Evolutionary conservation across 345 rosid genomes (phyloP), one percentile per base, ranked within the genome.

Genomic region (Syzygium oleosum): DNA sequence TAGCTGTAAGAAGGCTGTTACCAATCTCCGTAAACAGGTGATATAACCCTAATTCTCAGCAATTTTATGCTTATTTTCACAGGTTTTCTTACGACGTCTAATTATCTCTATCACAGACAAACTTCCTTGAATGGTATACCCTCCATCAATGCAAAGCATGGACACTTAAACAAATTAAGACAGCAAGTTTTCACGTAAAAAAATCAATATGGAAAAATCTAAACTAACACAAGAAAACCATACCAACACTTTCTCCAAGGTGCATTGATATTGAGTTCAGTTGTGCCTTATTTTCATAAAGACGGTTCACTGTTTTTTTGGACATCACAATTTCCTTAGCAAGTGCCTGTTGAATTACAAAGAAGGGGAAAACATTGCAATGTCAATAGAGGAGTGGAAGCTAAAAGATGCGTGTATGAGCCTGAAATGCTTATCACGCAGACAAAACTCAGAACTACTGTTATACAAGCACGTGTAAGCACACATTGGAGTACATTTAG

Each of bases 241-340:
- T 94, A 97, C 99, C 99, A 29, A 97, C 95, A 88, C 99, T 97
- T 90, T 97, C 99, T 21, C 99, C 99, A 17, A 97, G 98, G 85
- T 96, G 99, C 99, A 96, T 96, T 6, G 99, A 97, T 90, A 97
- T 94, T 31, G 99, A 97, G 92, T 97, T 97, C 96, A 96, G 85
- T 88, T 97, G 99, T 6, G 98, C 99, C 93, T 94, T 97, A 83
- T 97, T 97, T 91, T 97, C 99, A 91, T 94, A 88, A 84, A 97
- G 93, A 8, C 97, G 98, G 89, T 94, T 94, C 58, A 95, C 96
- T 21, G 99, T 97, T 91, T 88, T 95, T 90, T 96, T 95, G 31
- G 99, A 94, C 85, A 93, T 68, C 80, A 96, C 96, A 86, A 97
- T 91, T 88, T 97, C 99, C 89, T 92, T 94, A 78, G 98, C 99